A percentile compares a stretch with the other conserved stretches of the same genome.
These are phyloP conservation scores for Colletotrichum cereale DNA, from an alignment of 2,329 filamentous ascomycete genomes.

Conservation along the genomic window DNA sequence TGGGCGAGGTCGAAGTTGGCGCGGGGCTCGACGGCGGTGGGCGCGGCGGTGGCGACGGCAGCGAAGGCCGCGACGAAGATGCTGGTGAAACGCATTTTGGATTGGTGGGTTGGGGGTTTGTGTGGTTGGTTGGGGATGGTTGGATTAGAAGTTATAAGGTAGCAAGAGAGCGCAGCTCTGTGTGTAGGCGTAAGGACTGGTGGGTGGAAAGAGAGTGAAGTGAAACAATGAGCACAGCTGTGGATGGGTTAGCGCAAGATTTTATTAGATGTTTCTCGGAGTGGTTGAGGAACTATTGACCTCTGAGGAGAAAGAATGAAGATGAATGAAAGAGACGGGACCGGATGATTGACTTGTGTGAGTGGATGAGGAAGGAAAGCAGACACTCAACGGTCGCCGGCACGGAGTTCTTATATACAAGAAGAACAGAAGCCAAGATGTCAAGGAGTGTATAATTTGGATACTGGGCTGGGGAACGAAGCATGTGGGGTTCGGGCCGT, in stretches of 20 bases:
- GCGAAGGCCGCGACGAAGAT: slow-evolving; percentile 59
- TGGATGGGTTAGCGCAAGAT: slow-evolving; percentile 43
- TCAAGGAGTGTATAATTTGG: not conserved
- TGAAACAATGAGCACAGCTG: slow-evolving; percentile 63
- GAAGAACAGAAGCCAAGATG: slow-evolving; percentile 5
- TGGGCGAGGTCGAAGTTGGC: slow-evolving; percentile 55
- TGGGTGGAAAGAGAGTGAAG: slow-evolving; percentile 54
- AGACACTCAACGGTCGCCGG: slow-evolving; percentile 42
- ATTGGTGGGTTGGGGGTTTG: slow-evolving; percentile 44
- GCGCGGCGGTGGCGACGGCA: slow-evolving; percentile 54
- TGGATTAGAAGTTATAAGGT: slow-evolving; percentile 43
- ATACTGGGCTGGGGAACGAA: not conserved
- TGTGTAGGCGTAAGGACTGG: slow-evolving; percentile 51
- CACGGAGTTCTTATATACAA: slow-evolving; percentile 54
- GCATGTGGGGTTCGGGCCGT: slow-evolving; percentile 10
- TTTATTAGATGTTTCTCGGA: not conserved
- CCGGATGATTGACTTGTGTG: slow-evolving; percentile 44
- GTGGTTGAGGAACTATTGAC: slow-evolving; percentile 47
- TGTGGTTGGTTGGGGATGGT: slow-evolving; percentile 42
- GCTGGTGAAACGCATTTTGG: slow-evolving; percentile 64
- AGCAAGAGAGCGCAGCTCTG: slow-evolving; percentile 59
- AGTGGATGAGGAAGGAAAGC: slow-evolving; percentile 48
- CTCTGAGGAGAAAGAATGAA: slow-evolving; percentile 62
- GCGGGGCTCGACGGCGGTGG: slow-evolving; percentile 58
- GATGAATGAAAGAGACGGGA: slow-evolving; percentile 52